phyloP scores from a whole-genome alignment of 2,329 filamentous ascomycete genomes.

The Exophiala oligosperma region DNA sequence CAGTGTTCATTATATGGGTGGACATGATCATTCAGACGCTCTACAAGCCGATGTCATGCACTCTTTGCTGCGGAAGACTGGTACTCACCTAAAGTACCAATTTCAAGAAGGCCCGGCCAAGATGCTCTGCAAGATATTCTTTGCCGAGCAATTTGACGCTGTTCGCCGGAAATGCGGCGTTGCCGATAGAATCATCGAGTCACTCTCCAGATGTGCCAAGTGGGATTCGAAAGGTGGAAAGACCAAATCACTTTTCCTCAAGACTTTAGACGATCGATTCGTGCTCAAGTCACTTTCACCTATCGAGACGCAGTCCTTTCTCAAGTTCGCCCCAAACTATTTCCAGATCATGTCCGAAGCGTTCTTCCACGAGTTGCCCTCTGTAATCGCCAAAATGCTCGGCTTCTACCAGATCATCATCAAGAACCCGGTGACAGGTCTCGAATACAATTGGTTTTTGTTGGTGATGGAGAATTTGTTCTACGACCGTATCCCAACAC shows the following conservation, averaged over 20 bases:
- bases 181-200: constrained; percentile 90
- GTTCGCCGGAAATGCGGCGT: constrained; percentile 90
- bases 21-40: constrained; percentile 31
- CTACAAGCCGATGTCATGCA: constrained; percentile 78
- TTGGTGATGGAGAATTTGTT: constrained; percentile 97
- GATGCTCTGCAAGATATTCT: constrained; percentile 98
- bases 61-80: constrained; percentile 78
- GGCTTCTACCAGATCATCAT: constrained; percentile 97
- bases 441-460: constrained; percentile 91
- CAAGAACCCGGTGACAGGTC: constrained; percentile 87
- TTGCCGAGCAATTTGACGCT: constrained; percentile 96
- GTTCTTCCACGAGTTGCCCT: constrained; percentile 90
- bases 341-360: constrained; percentile 97
- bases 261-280: constrained; percentile 91
- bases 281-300: constrained; percentile 89
- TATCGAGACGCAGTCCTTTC: constrained; percentile 89
- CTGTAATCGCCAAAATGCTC: constrained; percentile 98
- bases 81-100: constrained; percentile 93
- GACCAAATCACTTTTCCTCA: constrained; percentile 94
- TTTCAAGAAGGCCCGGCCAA: constrained; percentile 91
- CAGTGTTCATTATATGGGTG: constrained; percentile 34
- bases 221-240: constrained; percentile 99
- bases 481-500: constrained; percentile 86
- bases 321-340: constrained; percentile 94
- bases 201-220: constrained; percentile 89